Evolutionary conservation across 1,284 basidiomycete species (phyloP).

Genomic region (Fomes fomentarius): DNA sequence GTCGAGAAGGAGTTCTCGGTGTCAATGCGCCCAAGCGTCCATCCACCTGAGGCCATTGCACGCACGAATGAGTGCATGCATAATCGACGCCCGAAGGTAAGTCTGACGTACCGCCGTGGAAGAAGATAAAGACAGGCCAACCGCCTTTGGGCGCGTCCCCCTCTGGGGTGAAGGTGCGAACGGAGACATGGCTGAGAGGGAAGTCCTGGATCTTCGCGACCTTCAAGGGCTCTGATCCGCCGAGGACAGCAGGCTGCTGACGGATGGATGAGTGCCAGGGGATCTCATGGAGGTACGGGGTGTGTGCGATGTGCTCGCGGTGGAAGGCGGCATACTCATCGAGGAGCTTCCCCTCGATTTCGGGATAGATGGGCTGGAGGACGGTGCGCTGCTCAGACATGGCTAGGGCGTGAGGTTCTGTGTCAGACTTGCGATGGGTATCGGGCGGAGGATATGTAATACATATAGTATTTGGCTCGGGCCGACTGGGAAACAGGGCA

Average conservation of each 20-base stretch:
- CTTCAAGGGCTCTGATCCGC: constrained; percentile 52
- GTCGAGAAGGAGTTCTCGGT: constrained; percentile 62
- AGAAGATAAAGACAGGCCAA: constrained; percentile 66
- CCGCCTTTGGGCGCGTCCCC: constrained; percentile 49
- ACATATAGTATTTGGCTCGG: too few relatives aligned
- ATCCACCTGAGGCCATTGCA: constrained; percentile 62
- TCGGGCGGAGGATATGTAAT: too few relatives aligned
- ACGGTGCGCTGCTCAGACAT: constrained; percentile 33
- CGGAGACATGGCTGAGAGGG: constrained; percentile 46
- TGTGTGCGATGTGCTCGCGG: constrained; percentile 47
- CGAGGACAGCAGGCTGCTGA: constrained; percentile 55
- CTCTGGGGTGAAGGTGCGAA: constrained; percentile 63
- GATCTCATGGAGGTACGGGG: constrained; percentile 54
- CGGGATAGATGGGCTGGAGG: constrained; percentile 60
- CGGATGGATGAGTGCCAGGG: constrained; percentile 64
- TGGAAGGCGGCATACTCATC: constrained; percentile 68
- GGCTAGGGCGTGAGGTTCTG: neutral
- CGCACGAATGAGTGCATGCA: constrained; percentile 7
- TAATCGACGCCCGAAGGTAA: neutral
- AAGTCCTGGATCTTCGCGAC: constrained; percentile 59
- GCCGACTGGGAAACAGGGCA: too few relatives aligned
- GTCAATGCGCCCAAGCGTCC: constrained; percentile 67
- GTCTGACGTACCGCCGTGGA: constrained; percentile 54
- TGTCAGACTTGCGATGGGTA: too few relatives aligned
- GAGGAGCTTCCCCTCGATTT: constrained; percentile 56